Base-by-base conservation (phyloP, 2,329 filamentous ascomycete species). In the Paecilomyces fulvus region DNA sequence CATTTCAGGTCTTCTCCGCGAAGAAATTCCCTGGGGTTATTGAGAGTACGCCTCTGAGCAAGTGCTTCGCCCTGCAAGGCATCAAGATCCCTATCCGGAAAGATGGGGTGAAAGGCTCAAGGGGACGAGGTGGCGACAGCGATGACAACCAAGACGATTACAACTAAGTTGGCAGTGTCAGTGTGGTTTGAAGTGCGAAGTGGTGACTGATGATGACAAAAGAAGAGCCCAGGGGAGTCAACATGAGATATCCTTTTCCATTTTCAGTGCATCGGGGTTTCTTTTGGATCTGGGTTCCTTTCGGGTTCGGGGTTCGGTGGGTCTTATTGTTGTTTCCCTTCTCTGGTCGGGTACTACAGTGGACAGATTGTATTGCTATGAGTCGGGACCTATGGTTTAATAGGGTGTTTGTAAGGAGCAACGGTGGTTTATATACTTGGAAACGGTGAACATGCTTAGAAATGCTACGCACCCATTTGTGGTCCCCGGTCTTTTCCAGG, bases 11-110 rank as follows among this genome's bases (percentile, higher is more conserved):
- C 30, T 97, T 88, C 74, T 95, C 90, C 2, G 94, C 94, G 51
- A 99, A 99, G 80, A 96, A 96, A 68, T 99, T 99, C 73, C 94
- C 94, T 0, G 94, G 94, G 46, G 94, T 99, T 1, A 96, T 95
- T 57, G 92, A 97, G 70, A 95, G 89, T 71, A 99, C 94, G 0
- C 75, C 85, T 3, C 77, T 97, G 17, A 96, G 92, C 80, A 96
- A 95, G 73, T 89, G 85, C 59, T 97, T 99, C 75, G 92, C 94
- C 3, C 80, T 83, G 1, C 94, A 99, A 68, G 94, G 94, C 23
- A 95, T 96, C 74, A 96, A 96, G 74, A 96, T 97, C 23, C 92
- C 92, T 0, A 96, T 97, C 55, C 80, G 92, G 21, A 96, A 96
- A 73, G 92, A 96, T 66, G 86, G 87, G 67, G 77, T 66, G 74